Evolutionary conservation across 495 filamentous ascomycete species (phyloP).

Genomic region (Apiosordaria backusii): DNA sequence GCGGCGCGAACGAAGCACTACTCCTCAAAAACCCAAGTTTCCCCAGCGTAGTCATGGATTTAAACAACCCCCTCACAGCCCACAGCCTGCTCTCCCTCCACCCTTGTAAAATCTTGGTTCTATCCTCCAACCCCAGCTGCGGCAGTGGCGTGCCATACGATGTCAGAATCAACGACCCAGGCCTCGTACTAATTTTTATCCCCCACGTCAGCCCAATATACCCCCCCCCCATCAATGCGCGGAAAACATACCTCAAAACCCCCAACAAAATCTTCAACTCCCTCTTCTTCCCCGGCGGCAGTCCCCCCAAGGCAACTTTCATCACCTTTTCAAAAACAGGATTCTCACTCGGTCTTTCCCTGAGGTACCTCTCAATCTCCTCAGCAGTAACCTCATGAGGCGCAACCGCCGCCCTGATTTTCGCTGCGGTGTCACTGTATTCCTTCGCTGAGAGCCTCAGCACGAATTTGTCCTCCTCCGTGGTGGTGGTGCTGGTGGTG

Average conservation of each 20-base stretch:
- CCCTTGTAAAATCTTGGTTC: constrained; percentile 56
- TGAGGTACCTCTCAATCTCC: constrained; percentile 37
- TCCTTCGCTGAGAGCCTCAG: constrained; percentile 12
- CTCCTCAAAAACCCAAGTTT: constrained; percentile 58
- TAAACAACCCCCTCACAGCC: constrained; percentile 55
- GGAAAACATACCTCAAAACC: constrained; percentile 31
- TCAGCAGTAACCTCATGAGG: constrained; percentile 17
- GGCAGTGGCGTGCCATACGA: constrained; percentile 61
- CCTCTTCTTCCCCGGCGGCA: constrained; percentile 28
- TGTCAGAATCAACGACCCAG: constrained; percentile 64
- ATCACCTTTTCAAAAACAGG: constrained; percentile 26
- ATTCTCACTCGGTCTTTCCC: constrained; percentile 28
- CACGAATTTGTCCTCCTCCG: neutral
- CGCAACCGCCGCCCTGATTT: constrained; percentile 12
- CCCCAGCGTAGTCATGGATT: constrained; percentile 52
- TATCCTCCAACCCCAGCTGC: constrained; percentile 56
- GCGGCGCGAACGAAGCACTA: constrained; percentile 52
- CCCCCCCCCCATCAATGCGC: no score
- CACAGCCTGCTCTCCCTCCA: constrained; percentile 59
- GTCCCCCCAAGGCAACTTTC: constrained; percentile 23
- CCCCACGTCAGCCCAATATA: no score
- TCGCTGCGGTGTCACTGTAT: constrained; percentile 11
- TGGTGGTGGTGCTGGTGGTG: no score
- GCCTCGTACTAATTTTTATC: no score
- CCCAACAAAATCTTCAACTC: constrained; percentile 29